phyloP scores from a whole-genome alignment of 2,329 filamentous ascomycete genomes.

The Colletotrichum neosansevieriae region DNA sequence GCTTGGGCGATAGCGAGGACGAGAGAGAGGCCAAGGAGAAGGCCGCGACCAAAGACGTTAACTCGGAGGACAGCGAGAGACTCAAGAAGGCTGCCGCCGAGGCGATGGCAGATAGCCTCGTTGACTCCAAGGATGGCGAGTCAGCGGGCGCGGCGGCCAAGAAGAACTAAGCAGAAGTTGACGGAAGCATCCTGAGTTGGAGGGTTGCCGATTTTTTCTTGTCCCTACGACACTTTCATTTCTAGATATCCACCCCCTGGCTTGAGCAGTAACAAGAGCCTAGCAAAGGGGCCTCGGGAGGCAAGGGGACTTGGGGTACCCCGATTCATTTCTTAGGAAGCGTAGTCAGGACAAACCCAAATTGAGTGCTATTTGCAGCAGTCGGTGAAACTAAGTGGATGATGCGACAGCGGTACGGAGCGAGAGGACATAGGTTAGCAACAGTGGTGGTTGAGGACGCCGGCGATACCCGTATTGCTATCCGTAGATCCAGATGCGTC shows the following conservation, averaged over 20 bases:
- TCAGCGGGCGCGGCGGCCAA: conserved; percentile 48
- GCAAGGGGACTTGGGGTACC: conserved; percentile 35
- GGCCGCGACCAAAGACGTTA: conserved; percentile 60
- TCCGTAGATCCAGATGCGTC: background rate
- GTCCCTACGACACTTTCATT: conserved; percentile 36
- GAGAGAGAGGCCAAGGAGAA: conserved; percentile 83
- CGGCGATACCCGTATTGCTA: background rate
- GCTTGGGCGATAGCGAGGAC: conserved; percentile 93
- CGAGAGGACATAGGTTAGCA: too few species aligned
- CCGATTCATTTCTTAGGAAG: conserved; percentile 36
- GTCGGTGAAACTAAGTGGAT: too few species aligned
- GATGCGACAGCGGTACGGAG: background rate
- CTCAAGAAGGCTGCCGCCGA: conserved; percentile 75
- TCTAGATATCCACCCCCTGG: conserved; percentile 37
- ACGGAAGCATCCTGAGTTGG: conserved; percentile 2
- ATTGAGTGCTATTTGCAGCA: conserved; percentile 21
- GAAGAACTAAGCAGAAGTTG: conserved; percentile 48
- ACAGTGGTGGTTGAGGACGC: background rate
- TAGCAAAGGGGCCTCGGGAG: conserved; percentile 30
- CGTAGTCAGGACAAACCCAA: conserved; percentile 31
- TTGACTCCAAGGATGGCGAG: conserved; percentile 55
- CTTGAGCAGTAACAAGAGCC: conserved; percentile 27
- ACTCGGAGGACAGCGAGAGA: conserved; percentile 69
- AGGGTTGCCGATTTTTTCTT: background rate
- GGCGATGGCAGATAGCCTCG: conserved; percentile 69